Base-by-base conservation (phyloP, 108 stramenopile species). In the Epithemia pelagica region DNA sequence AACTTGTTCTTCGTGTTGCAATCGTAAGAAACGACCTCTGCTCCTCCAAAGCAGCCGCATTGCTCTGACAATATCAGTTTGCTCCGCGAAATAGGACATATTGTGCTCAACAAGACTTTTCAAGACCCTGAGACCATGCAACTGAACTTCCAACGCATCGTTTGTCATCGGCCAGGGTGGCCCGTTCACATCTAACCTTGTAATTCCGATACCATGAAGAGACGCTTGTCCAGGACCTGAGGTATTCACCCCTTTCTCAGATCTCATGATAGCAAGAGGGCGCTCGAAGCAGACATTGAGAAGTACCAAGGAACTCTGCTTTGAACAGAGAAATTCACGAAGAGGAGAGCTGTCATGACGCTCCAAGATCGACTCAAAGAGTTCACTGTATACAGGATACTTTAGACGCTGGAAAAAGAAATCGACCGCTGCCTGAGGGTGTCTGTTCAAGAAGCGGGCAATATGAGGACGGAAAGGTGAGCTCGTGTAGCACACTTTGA, bases 1-100 rank as follows among this genome's bases (percentile, higher is more conserved):
- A 23, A 94, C 70, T 23, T 74, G 71, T 70, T 90, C 88, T 70
- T 91, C 93, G 74, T 91, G 82, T 30, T 87, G 72, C 59, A 90
- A 72, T 15, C 93, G 77, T 32, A 90, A 75, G 65, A 80, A 83
- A n/a, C 93, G 70, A 3, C 90, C 93, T 54, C 87, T 89, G 59
- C 86, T 88, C 30, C 88, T 75, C 93, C 93, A 94, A 0, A 94
- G 78, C 90, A 84, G 87, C 19, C 89, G 82, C 32, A 94, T 77
- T 5, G 90, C 90, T 27, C 88, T 65, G 24, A 90, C 73, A 55
- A 94, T 79, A 54, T 89, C 89, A 55, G 82, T 82, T 66, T 94
- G 88, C 0, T 85, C 74, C 20, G 58, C 64, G 21, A 94, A 65
- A 64, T 88, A 90, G 3, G 24, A 61, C n/a, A 31, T 24, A 66